Conservation (phyloP, 805 yeast genomes). For the Diddensiella santjacobensis region DNA sequence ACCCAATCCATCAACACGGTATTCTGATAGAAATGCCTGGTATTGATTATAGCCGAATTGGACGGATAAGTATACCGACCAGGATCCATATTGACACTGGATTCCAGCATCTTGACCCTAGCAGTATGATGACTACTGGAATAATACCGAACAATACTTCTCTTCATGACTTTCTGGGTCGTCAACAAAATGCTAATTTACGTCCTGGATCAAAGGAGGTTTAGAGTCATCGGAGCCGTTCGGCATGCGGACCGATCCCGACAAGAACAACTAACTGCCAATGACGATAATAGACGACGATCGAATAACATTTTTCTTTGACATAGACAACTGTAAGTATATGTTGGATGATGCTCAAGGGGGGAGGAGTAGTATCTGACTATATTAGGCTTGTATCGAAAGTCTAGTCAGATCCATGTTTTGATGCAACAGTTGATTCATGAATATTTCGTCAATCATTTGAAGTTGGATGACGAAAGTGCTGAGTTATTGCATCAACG, state of each 20-base stretch:
- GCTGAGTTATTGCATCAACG: conserved; percentile 67
- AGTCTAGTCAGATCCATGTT: conserved; percentile 74
- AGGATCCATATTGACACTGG: conserved; percentile 13
- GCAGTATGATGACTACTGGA: conserved; percentile 15
- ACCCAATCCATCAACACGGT: conserved; percentile 61
- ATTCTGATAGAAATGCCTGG: conserved; percentile 85
- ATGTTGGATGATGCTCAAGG: no score
- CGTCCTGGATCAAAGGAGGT: no score
- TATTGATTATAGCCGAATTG: conserved; percentile 46
- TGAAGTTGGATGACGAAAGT: conserved; percentile 62
- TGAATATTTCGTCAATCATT: conserved; percentile 64
- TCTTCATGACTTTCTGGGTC: not conserved
- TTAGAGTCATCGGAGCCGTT: no score
- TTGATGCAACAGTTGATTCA: conserved; percentile 86
- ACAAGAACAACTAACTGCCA: no score
- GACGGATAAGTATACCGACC: conserved; percentile 28
- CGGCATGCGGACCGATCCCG: not conserved
- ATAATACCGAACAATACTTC: not conserved
- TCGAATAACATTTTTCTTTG: conserved; percentile 63
- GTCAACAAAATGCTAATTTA: no score
- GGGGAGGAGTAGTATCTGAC: no score
- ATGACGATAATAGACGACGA: not conserved
- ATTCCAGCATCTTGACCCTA: conserved; percentile 19
- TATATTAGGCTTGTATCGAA: conserved; percentile 50
- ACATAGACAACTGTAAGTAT: conserved; percentile 76